A percentile compares a stretch with the other conserved stretches of the same genome.
Conservation (phyloP, 495 filamentous ascomycete genomes). For the Pseudoneurospora amorphoporcata region DNA sequence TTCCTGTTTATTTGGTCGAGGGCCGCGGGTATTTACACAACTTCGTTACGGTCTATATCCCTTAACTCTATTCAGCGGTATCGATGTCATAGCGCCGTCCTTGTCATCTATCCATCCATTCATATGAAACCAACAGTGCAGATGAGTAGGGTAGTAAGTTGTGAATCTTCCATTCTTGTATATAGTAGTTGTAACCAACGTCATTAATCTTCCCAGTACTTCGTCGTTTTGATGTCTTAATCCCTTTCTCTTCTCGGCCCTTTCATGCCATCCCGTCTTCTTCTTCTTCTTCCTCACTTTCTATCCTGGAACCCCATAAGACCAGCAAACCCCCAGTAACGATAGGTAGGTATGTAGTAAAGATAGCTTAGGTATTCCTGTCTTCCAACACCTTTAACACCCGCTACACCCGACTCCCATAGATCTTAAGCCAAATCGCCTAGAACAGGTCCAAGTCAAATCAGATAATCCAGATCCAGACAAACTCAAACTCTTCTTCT, state of each 20-base stretch:
- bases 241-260: background rate
- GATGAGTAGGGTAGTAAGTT: background rate
- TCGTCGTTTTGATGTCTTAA: background rate
- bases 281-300: background rate
- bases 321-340: background rate
- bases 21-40: too few species aligned
- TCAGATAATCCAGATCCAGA: too few species aligned
- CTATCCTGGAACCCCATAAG: background rate
- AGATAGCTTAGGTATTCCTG: background rate
- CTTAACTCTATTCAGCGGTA: too few species aligned
- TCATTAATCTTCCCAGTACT: background rate
- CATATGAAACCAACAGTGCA: background rate
- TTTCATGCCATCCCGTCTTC: background rate
- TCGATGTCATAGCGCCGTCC: too few species aligned
- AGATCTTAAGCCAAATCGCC: background rate
- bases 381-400: background rate
- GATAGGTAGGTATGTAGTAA: background rate
- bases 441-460: background rate
- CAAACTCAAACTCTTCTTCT: background rate
- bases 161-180: background rate
- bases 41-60: too few species aligned
- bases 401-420: background rate
- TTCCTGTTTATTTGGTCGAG: too few species aligned
- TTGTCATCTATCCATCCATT: background rate
- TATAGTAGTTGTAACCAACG: background rate